Evolutionary conservation across 108 stramenopile genomes (phyloP).

Genomic region (Cyclotella choctawhatcheeana): DNA sequence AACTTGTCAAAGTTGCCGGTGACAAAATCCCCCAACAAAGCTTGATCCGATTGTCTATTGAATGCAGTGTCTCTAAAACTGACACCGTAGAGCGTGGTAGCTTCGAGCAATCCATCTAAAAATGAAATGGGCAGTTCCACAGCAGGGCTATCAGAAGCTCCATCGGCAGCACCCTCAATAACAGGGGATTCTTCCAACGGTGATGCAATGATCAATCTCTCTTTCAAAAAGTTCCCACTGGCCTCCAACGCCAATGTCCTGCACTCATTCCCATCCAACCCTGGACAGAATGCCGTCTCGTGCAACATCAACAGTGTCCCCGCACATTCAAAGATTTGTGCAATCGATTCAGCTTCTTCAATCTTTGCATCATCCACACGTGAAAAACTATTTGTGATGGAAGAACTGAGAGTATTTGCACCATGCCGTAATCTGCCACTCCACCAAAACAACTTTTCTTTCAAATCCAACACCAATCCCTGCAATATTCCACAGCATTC

Average conservation of each 20-base stretch:
- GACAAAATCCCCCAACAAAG: conserved; percentile 64
- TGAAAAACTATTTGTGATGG: background rate
- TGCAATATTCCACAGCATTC: conserved; percentile 74
- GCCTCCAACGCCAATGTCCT: conserved; percentile 69
- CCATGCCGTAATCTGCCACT: conserved; percentile 52
- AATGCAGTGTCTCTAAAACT: conserved; percentile 50
- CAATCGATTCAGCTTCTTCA: conserved; percentile 57
- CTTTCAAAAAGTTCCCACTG: conserved; percentile 62
- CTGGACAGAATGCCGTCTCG: conserved; percentile 32
- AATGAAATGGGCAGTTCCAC: conserved; percentile 60
- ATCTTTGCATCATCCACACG: conserved; percentile 9
- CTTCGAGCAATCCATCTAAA: conserved; percentile 79
- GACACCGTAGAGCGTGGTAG: conserved; percentile 68
- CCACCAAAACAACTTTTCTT: conserved; percentile 69
- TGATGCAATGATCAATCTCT: conserved; percentile 32
- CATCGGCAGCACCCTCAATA: background rate
- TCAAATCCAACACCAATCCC: conserved; percentile 50
- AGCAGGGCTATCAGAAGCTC: background rate
- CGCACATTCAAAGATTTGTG: conserved; percentile 84
- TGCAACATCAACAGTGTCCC: conserved; percentile 75
- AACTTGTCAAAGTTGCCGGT: conserved; percentile 66
- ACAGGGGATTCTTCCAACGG: conserved; percentile 1
- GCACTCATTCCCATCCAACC: conserved; percentile 53
- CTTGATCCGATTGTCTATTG: conserved; percentile 18
- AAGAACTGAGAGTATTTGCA: no score